A percentile compares a stretch with the other conserved stretches of the same genome.
phyloP scores from a whole-genome alignment of 2,329 filamentous ascomycete species.

The Penicillium sp. region DNA sequence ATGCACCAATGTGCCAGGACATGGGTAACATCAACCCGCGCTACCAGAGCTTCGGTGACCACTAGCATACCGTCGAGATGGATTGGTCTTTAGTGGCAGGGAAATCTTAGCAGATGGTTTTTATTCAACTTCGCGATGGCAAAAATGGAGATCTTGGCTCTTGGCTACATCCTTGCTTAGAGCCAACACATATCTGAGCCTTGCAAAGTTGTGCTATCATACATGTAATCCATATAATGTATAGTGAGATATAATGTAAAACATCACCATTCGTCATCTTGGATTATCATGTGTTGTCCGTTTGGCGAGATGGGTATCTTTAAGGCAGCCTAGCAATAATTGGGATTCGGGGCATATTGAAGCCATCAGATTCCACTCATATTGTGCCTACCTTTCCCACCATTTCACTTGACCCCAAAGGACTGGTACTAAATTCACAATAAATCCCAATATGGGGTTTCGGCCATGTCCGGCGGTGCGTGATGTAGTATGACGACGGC shows the following conservation, averaged over 20 bases:
- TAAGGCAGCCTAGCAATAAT: neutral
- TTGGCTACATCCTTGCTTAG: neutral
- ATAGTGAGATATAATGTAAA: no score
- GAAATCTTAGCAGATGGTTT: neutral
- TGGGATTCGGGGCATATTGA: neutral
- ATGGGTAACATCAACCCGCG: slow-evolving; percentile 1
- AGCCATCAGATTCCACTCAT: neutral
- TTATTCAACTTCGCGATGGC: neutral
- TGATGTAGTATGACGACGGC: neutral
- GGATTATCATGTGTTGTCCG: no score
- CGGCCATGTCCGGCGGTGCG: neutral
- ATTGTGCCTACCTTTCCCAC: neutral
- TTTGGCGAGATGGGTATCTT: no score
- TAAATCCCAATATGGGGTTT: neutral
- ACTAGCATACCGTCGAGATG: neutral
- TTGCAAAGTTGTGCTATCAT: neutral
- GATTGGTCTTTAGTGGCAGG: neutral
- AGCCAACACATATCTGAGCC: neutral
- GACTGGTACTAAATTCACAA: neutral
- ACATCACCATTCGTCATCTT: no score
- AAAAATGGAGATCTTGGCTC: neutral
- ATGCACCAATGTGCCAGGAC: neutral
- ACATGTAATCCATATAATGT: neutral
- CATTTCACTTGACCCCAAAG: neutral
- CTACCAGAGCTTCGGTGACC: neutral